A percentile compares a stretch with the other conserved stretches of the same genome.
phyloP scores from a whole-genome alignment of 2,329 filamentous ascomycete genomes.

The Neopestalotiopsis clavispora region DNA sequence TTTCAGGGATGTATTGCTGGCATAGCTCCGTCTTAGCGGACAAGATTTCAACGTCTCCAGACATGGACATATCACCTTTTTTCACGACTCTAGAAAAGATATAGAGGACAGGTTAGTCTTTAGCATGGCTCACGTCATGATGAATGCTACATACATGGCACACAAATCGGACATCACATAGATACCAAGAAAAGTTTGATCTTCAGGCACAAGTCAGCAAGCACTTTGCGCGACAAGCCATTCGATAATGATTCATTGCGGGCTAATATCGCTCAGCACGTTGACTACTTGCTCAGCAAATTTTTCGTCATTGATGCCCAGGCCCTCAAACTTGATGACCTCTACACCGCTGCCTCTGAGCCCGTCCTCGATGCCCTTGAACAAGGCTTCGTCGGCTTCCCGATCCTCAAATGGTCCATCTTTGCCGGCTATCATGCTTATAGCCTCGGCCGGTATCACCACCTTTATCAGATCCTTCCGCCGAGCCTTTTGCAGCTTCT shows the following conservation, averaged over 20 bases:
- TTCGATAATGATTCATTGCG: neutral
- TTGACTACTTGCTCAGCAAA: conserved; percentile 18
- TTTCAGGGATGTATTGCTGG: neutral
- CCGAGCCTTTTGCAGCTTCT: conserved; percentile 51
- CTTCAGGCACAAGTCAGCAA: neutral
- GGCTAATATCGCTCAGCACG: neutral
- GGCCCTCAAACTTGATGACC: conserved; percentile 51
- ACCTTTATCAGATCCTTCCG: conserved; percentile 53
- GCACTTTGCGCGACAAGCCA: neutral
- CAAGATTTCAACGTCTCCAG: neutral
- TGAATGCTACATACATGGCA: too few relatives aligned
- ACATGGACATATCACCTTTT: neutral
- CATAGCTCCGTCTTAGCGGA: neutral
- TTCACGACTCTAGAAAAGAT: neutral
- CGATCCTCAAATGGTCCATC: conserved; percentile 58
- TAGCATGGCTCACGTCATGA: too few relatives aligned
- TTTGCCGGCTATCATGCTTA: conserved; percentile 63
- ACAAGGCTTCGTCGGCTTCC: conserved; percentile 52
- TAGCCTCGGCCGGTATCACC: conserved; percentile 62
- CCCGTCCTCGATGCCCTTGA: conserved; percentile 54
- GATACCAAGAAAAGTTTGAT: neutral
- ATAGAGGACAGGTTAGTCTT: neutral
- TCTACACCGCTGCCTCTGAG: conserved; percentile 53
- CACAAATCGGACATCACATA: too few relatives aligned
- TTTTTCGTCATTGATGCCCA: conserved; percentile 56